These are phyloP conservation scores for Colletotrichum tofieldiae DNA, from an alignment of 2,329 filamentous ascomycete genomes.

Conservation along the genomic window DNA sequence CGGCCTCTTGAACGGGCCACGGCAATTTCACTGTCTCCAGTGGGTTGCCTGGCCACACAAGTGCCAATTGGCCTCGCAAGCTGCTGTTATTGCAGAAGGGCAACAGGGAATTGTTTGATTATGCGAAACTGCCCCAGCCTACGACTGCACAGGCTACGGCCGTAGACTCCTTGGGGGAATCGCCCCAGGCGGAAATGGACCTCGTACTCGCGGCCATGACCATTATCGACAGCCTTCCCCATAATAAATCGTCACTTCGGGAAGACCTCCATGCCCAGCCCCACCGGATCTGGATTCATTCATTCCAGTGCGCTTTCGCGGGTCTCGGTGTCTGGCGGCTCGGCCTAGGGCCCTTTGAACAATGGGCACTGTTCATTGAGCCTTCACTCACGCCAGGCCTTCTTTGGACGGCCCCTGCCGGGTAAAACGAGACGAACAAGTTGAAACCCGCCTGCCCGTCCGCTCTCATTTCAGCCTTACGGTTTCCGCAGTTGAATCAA, in stretches of 20 bases:
- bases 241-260: slow-evolving; percentile 15
- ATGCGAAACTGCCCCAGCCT: background rate
- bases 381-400: background rate
- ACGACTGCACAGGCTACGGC: slow-evolving; percentile 13
- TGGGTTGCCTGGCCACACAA: background rate
- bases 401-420: background rate
- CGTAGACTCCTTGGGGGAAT: slow-evolving; percentile 11
- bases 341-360: too few relatives aligned
- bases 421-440: slow-evolving; percentile 8
- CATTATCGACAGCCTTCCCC: slow-evolving; percentile 13
- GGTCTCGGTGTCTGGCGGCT: too few relatives aligned
- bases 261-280: background rate
- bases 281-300: slow-evolving; percentile 16
- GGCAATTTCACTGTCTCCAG: background rate
- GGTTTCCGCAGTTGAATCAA: background rate
- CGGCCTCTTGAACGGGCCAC: background rate
- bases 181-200: slow-evolving; percentile 5
- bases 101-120: background rate
- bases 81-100: background rate
- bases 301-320: slow-evolving; percentile 5
- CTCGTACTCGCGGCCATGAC: slow-evolving; percentile 39
- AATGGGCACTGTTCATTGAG: too few relatives aligned
- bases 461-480: slow-evolving; percentile 23
- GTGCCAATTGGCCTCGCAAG: background rate
- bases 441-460: background rate